Evolutionary conservation across 805 yeast genomes (phyloP).

Genomic region (Kodamaea restingae): DNA sequence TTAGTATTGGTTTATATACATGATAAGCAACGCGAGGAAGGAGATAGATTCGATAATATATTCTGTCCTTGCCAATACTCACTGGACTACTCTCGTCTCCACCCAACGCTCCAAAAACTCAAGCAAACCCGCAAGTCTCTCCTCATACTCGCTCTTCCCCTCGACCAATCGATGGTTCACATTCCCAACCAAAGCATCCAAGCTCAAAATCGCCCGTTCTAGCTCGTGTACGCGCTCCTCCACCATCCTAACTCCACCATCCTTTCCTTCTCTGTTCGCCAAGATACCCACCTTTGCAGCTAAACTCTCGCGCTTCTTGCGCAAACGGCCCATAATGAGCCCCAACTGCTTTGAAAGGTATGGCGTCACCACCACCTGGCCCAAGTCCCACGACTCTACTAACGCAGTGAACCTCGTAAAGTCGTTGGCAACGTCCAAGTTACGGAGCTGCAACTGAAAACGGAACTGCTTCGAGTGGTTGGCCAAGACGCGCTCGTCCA

Average conservation of each 20-base stretch:
- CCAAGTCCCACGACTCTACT: slow-evolving; percentile 30
- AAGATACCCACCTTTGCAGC: slow-evolving; percentile 6
- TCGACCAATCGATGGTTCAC: slow-evolving; percentile 27
- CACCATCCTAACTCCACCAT: not conserved
- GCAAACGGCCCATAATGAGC: slow-evolving; percentile 25
- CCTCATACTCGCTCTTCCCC: slow-evolving; percentile 17
- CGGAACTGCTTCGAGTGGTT: slow-evolving; percentile 25
- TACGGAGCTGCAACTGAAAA: slow-evolving; percentile 25
- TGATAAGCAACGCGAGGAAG: no score
- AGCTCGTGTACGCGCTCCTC: slow-evolving; percentile 7
- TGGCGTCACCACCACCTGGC: slow-evolving; percentile 28
- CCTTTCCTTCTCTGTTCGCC: no score
- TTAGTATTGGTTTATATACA: no score
- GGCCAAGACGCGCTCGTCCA: slow-evolving; percentile 21
- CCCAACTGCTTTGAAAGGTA: slow-evolving; percentile 31
- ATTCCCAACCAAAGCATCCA: slow-evolving; percentile 27
- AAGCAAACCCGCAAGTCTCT: no score
- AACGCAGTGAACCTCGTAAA: slow-evolving; percentile 15
- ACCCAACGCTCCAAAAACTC: no score
- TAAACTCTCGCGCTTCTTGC: slow-evolving; percentile 12
- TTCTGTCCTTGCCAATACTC: no score
- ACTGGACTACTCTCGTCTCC: no score
- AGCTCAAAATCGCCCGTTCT: slow-evolving; percentile 5
- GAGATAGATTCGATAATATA: no score
- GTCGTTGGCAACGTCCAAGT: slow-evolving; percentile 17